phyloP scores from a whole-genome alignment of 1,284 basidiomycete species.

The Microbotryum saponariae region DNA sequence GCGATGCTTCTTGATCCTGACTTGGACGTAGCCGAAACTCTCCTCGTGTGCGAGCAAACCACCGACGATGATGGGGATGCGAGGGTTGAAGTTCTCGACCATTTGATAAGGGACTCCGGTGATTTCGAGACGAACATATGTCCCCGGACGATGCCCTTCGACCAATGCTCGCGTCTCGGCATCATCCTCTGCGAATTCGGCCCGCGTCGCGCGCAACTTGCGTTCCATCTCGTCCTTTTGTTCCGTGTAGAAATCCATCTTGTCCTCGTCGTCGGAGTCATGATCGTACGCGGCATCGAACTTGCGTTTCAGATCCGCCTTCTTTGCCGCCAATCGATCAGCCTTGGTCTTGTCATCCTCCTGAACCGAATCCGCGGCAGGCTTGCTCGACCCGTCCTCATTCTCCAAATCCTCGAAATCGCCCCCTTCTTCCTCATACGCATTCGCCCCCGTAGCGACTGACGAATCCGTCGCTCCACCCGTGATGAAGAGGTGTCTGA shows the following conservation, averaged over 20 bases:
- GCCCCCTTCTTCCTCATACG: conserved; percentile 46
- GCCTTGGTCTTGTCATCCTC: conserved; percentile 44
- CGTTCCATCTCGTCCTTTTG: conserved; percentile 85
- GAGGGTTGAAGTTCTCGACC: conserved; percentile 85
- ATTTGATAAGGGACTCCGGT: conserved; percentile 79
- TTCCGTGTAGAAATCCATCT: conserved; percentile 79
- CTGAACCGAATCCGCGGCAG: conserved; percentile 15
- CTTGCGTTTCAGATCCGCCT: conserved; percentile 83
- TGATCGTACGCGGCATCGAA: conserved; percentile 97
- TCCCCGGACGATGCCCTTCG: conserved; percentile 82
- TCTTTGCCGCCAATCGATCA: conserved; percentile 68
- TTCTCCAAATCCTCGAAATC: conserved; percentile 50
- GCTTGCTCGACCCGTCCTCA: conserved; percentile 35
- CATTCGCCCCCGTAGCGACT: conserved; percentile 32
- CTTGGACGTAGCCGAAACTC: conserved; percentile 86
- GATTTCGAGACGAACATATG: conserved; percentile 91
- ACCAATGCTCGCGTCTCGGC: conserved; percentile 69
- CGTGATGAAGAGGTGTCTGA: conserved; percentile 86
- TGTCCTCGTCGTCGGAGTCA: conserved; percentile 54
- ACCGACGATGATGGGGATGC: conserved; percentile 83
- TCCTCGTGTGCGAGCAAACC: conserved; percentile 88
- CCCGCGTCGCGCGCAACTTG: conserved; percentile 74
- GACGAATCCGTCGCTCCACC: conserved; percentile 46
- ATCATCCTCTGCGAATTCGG: conserved; percentile 78
- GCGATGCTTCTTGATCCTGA: conserved; percentile 90